Conservation (phyloP, 345 rosid species). For the Passiflora organensis region DNA sequence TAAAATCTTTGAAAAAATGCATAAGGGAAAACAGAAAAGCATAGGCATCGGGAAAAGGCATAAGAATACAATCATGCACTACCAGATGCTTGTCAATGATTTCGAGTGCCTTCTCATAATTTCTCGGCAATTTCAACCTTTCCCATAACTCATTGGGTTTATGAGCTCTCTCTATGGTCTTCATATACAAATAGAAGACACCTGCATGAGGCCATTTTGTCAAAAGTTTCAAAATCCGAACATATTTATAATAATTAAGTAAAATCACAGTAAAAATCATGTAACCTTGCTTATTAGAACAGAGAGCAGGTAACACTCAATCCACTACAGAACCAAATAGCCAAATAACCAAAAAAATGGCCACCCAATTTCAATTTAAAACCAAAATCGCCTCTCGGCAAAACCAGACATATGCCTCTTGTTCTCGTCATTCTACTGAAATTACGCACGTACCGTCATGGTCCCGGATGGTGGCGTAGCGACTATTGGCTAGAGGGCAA, state of each 20-base stretch:
- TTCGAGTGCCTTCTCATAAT: conserved; percentile 92
- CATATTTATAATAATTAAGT: no score
- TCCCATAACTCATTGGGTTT: conserved; percentile 87
- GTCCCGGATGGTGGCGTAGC: conserved; percentile 92
- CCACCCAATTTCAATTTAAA: no score
- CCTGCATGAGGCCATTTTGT: no score
- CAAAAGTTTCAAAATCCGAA: no score
- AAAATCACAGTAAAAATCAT: no score
- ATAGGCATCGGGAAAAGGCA: background rate
- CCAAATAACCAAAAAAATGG: background rate
- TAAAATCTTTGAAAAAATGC: background rate
- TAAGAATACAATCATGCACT: conserved; percentile 10
- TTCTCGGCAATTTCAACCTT: conserved; percentile 72
- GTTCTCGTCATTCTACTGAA: no score
- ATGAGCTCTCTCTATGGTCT: conserved; percentile 96
- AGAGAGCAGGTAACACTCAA: no score
- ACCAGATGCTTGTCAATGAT: conserved; percentile 89
- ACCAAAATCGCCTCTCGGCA: no score
- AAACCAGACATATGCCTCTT: no score
- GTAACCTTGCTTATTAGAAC: no score
- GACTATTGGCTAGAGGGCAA: conserved; percentile 95
- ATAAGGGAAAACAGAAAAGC: background rate
- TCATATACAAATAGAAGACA: conserved; percentile 87
- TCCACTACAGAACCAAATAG: no score
- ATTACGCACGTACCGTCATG: conserved; percentile 52